A percentile compares a stretch with the other conserved stretches of the same genome.
Evolutionary conservation across 2,329 filamentous ascomycete species (phyloP).

Genomic region (Nannizzia gypsea): DNA sequence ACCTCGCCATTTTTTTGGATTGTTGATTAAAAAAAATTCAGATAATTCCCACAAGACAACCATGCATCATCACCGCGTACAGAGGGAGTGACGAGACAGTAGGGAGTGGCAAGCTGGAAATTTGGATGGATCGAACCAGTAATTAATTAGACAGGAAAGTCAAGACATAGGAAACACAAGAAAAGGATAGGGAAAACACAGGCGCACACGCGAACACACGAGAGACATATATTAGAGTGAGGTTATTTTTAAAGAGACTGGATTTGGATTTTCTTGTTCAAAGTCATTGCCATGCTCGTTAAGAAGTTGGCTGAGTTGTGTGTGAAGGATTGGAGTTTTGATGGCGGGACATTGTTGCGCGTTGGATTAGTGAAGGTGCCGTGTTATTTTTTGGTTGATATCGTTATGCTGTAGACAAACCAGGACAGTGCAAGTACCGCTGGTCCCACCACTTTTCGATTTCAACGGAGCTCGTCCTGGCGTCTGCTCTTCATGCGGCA

Average conservation of each 20-base stretch:
- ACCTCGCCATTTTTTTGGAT: conserved; percentile 13
- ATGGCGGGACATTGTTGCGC: background rate
- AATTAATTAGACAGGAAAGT: conserved; percentile 6
- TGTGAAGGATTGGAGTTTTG: background rate
- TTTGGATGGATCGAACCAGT: background rate
- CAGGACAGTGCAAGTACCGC: conserved; percentile 22
- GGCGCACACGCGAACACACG: background rate
- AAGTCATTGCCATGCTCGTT: conserved; percentile 3
- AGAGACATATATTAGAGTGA: conserved; percentile 6
- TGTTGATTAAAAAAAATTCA: background rate
- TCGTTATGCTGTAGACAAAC: conserved; percentile 14
- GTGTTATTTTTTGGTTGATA: conserved; percentile 5
- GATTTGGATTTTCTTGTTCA: background rate
- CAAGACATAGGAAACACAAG: conserved; percentile 6
- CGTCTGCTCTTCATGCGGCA: conserved; percentile 30
- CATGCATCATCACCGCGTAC: background rate
- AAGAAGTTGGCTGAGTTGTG: background rate
- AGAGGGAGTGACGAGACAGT: background rate
- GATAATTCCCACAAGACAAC: conserved; percentile 13
- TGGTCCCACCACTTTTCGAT: conserved; percentile 34
- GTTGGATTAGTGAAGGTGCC: background rate
- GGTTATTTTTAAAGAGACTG: background rate
- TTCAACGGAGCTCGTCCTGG: conserved; percentile 26
- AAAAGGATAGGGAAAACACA: background rate
- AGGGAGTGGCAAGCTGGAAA: background rate